A percentile compares a stretch with the other conserved stretches of the same genome.
Conservation (phyloP, 805 yeast species). For the Lipomyces sp. region DNA sequence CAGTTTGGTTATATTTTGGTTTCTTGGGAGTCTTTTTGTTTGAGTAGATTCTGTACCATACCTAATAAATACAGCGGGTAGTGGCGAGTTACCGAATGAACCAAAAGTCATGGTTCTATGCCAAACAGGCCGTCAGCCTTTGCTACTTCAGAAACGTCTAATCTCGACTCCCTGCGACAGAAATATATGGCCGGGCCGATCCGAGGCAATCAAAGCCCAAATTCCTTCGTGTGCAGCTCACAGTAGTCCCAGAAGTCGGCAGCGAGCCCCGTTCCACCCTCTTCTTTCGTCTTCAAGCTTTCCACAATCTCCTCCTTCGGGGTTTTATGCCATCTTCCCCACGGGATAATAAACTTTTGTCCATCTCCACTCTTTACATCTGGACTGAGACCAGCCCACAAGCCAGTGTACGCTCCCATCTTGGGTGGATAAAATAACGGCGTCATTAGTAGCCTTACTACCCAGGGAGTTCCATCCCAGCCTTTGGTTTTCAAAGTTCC, state of each 20-base stretch:
- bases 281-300: constrained; percentile 20
- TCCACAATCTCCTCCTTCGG: constrained; percentile 22
- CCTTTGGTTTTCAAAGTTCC: neutral
- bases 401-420: constrained; percentile 53
- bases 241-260: neutral
- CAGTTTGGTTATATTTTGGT: neutral
- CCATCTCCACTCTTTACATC: constrained; percentile 45
- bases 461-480: neutral
- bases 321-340: constrained; percentile 49
- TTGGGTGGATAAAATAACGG: constrained; percentile 30
- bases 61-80: neutral
- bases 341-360: constrained; percentile 51
- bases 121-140: no score
- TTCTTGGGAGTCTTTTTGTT: neutral
- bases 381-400: constrained; percentile 52
- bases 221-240: neutral
- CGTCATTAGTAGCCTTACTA: neutral
- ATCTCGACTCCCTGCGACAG: no score
- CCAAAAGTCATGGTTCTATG: no score
- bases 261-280: neutral
- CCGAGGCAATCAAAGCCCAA: no score
- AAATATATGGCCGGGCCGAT: no score
- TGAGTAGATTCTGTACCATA: neutral
- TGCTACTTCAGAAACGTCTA: no score
- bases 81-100: neutral